Base-by-base conservation (phyloP, 257 asterid genomes). In the Petunia axillaris region DNA sequence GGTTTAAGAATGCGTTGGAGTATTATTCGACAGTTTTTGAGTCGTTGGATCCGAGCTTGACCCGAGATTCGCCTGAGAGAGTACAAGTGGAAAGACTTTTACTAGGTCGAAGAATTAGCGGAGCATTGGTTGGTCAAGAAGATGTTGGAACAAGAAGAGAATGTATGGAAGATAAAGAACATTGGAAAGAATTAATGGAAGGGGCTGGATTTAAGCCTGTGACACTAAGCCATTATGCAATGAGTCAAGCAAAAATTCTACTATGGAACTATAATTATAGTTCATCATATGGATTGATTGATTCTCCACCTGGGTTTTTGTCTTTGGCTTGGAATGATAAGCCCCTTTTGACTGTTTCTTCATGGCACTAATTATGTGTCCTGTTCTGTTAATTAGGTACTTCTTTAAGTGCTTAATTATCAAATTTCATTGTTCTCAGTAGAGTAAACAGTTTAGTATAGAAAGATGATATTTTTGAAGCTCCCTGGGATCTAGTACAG, bases 301-400 rank as follows among this genome's bases (percentile, higher is more conserved):
- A 91, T 78, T 92, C 92, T 74, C 89, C 89, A 4, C 91, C 97
- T 16, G 98, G 97, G 2, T 96, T 92, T 85, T 87, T 96, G 48
- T 92, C 97, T 36, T 79, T 96, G 77, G 97, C 98, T 63, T 96
- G 99, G 99, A 89, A 94, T 75, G 94, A 89, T 80, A 87, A 90
- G 57, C 97, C 98, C 50, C 82, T 96, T 15, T 91, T 96, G 80
- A 91, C 97, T 43, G 96, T 96, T 75, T 96, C 99, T 54, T 94
- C 99, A 0, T 96, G 98, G 99, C 93, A 88, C 80, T 93, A 91
- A 88, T 79, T 48, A 48, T 71, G 77, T 35, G 77, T 8, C 58
- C 35, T 71, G 79, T 36, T 4, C 55, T 58, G 46, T 64, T 39
- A 25, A 25, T 25, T 25, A 57, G 15, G 57, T 52, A 52, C 80